phyloP scores from a whole-genome alignment of 176 grass and related monocot species.

The Avena sativa region DNA sequence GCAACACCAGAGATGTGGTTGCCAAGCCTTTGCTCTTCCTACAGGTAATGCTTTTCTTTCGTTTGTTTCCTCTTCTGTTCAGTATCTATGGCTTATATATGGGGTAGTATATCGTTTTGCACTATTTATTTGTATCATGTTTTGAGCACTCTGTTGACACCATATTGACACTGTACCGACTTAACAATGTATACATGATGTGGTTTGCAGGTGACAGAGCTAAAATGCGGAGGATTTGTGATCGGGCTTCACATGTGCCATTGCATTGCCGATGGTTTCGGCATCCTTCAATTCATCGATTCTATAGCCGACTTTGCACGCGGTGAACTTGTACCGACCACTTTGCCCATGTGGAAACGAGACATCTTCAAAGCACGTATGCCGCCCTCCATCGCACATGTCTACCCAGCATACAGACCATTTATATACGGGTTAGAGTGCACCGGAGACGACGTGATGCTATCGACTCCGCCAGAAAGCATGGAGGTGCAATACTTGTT shows the following conservation, averaged over 20 bases:
- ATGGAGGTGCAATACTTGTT: constrained; percentile 29
- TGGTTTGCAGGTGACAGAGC: constrained; percentile 16
- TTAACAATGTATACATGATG: background rate
- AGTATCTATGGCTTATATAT: background rate
- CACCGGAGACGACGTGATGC: background rate
- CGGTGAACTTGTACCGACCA: constrained; percentile 11
- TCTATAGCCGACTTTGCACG: constrained; percentile 7
- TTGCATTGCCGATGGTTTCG: constrained; percentile 12
- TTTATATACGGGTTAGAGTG: background rate
- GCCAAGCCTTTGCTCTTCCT: constrained; percentile 6
- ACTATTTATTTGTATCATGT: background rate
- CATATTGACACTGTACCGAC: background rate
- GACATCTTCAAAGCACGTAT: constrained; percentile 10
- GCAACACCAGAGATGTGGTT: background rate
- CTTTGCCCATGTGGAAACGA: constrained; percentile 14
- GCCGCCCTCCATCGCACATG: background rate
- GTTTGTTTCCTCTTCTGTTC: no score
- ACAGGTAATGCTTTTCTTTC: background rate
- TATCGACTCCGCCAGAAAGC: background rate
- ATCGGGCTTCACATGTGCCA: constrained; percentile 27
- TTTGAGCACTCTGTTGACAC: no score
- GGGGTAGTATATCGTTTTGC: background rate
- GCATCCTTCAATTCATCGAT: constrained; percentile 25
- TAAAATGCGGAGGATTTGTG: constrained; percentile 23
- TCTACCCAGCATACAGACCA: background rate